Base-by-base conservation (phyloP, 2,329 filamentous ascomycete genomes). In the Ceratocystis cubensis region DNA sequence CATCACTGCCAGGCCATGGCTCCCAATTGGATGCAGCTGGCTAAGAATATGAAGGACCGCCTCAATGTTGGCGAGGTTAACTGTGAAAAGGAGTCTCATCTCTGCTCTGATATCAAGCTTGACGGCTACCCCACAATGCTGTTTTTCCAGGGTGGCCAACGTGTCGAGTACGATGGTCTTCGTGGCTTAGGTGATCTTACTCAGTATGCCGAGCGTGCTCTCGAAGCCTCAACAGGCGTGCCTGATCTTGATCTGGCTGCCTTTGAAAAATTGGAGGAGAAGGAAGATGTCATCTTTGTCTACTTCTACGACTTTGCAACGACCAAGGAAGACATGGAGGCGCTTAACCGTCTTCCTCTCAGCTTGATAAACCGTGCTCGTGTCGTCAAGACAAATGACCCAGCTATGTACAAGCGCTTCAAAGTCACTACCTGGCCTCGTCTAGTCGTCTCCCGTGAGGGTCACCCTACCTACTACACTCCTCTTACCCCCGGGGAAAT, bases 221-320 rank as follows among this genome's bases (percentile, higher is more conserved):
- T 94, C 50, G 88, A 91, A 64, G 81, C 91, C 66, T 85, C 86
- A 8, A 80, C 82, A 61, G 91, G 91, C 56, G 85, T 99, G 33
- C 84, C 84, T 67, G 88, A 97, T 71, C 88, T 99, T 10, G 85
- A 92, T 72, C 86, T 87, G 8, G 82, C 81, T 28, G 80, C 82
- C 3, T 91, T 99, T 73, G 86, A 88, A 74, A 86, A 86, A 69
- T 79, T 99, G 72, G 93, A 99, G 75, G 83, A 94, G 79, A 93
- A 88, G 69, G 91, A 97, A 72, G 92, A 97, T 69, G 94, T 99
- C 69, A 88, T 97, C 65, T 99, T 99, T 75, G 78, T 96, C 70
- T 99, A 97, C 78, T 96, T 97, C 76, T 99, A 96, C 76, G 94
- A 99, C 74, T 87, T 96, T 71, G 94, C 94, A 13, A 96, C 93